phyloP scores from a whole-genome alignment of 1,139 yeast species.

The Yamadazyma blattariae region DNA sequence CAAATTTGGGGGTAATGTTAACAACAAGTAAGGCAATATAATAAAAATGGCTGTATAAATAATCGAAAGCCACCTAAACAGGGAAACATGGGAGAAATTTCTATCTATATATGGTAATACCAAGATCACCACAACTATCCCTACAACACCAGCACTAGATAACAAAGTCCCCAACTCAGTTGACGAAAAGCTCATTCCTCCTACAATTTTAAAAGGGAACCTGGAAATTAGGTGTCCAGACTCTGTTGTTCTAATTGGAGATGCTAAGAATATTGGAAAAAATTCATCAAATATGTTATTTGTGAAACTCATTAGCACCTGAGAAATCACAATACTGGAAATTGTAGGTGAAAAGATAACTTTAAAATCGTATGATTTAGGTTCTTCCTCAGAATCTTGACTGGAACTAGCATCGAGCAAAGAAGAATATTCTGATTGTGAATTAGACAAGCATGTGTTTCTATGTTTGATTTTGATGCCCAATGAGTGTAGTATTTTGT shows the following conservation, averaged over 20 bases:
- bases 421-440: too few species aligned
- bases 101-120: slow-evolving; percentile 56
- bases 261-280: slow-evolving; percentile 54
- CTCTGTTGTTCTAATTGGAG: not conserved
- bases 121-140: slow-evolving; percentile 47
- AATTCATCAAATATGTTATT: slow-evolving; percentile 52
- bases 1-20: too few species aligned
- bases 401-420: too few species aligned
- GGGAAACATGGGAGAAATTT: slow-evolving; percentile 43
- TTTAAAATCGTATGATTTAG: not conserved
- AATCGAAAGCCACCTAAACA: too few species aligned
- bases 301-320: slow-evolving; percentile 26
- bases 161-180: slow-evolving; percentile 50
- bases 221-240: slow-evolving; percentile 37
- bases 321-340: slow-evolving; percentile 8
- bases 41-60: too few species aligned
- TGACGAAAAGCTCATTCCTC: slow-evolving; percentile 33
- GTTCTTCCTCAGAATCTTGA: too few species aligned
- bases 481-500: too few species aligned
- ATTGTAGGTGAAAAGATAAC: slow-evolving; percentile 8
- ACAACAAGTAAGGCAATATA: too few species aligned
- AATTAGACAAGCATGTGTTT: too few species aligned
- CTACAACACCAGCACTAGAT: slow-evolving; percentile 54
- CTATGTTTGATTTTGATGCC: too few species aligned
- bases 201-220: slow-evolving; percentile 29